Evolutionary conservation across 73 alveolate species (phyloP), one percentile per base, ranked within the genome.

Genomic region (Stentor roeselii): DNA sequence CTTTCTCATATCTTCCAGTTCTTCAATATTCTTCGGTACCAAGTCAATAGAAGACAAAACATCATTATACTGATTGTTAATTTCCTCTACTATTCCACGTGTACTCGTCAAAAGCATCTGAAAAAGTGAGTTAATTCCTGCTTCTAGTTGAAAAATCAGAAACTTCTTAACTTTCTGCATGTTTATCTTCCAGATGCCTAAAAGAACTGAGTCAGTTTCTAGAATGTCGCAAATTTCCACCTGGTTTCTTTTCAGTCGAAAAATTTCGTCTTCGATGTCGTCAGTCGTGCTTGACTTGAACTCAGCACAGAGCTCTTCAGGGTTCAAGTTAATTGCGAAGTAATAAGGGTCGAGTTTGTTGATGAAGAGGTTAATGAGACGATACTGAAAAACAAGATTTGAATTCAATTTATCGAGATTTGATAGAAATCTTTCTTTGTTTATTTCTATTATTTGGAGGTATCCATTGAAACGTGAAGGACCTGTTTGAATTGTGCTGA

Each of bases 21-120:
- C 94, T 74, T 89, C 94, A 30, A 89, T 78, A 83, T 89, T 82
- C 31, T 42, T 84, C 1, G 94, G 94, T 31, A 83, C 89, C 60
- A 83, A 75, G 37, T 78, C 60, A 0, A 89, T 89, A 37, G 86
- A 76, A 2, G 59, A 31, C 2, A 89, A 78, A 76, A 86, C 67
- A n/a, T 75, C 40, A 21, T 89, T 90, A 0, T 78, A 88, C 59
- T 84, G 91, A 31, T 84, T 76, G 59, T 85, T 87, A 30, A 88
- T 84, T 34, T 59, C 42, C 3, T 82, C 78, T 75, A 84, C 84
- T 42, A 78, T 84, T 42, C 84, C 31, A 21, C 59, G 76, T 34
- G 84, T 76, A 78, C 84, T 82, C 88, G 83, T 82, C 59, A 82
- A 75, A 3, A 88, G 86, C 78, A 92, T 92, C 59, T 38, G 31